Evolutionary conservation across 495 filamentous ascomycete species (phyloP).

Genomic region (Neurospora terricola): DNA sequence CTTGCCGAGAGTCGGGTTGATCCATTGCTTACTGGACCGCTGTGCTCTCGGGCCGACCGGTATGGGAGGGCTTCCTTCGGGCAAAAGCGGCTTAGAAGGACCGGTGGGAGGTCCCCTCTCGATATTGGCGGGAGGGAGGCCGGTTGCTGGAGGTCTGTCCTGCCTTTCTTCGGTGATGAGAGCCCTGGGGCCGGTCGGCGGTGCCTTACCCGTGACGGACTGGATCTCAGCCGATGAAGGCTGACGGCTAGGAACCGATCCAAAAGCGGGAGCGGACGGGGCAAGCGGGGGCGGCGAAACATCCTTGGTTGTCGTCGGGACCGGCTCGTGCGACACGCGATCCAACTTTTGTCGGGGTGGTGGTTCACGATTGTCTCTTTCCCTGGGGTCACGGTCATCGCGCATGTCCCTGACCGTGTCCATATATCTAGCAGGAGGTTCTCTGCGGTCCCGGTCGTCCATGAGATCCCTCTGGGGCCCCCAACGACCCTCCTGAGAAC

Average conservation of each 20-base stretch:
- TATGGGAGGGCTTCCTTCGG: conserved; percentile 44
- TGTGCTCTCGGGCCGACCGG: conserved; percentile 50
- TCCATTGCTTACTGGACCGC: conserved; percentile 50
- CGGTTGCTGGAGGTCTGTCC: conserved; percentile 24
- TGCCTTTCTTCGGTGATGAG: conserved; percentile 35
- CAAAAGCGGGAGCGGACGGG: conserved; percentile 76
- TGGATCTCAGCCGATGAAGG: conserved; percentile 27
- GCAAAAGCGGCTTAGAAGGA: conserved; percentile 38
- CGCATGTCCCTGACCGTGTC: conserved; percentile 43
- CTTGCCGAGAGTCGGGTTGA: conserved; percentile 40
- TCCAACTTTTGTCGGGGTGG: conserved; percentile 35
- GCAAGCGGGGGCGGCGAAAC: conserved; percentile 65
- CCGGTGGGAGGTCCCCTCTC: conserved; percentile 34
- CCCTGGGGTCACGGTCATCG: conserved; percentile 45
- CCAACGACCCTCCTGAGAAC: conserved; percentile 58
- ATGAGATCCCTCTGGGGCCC: conserved; percentile 26
- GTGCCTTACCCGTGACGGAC: conserved; percentile 33
- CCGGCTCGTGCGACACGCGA: conserved; percentile 34
- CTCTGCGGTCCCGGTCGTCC: conserved; percentile 40
- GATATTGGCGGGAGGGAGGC: conserved; percentile 1
- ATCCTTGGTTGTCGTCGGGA: conserved; percentile 30
- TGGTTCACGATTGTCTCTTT: conserved; percentile 25
- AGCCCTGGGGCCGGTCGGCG: conserved; percentile 43
- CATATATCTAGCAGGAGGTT: conserved; percentile 18
- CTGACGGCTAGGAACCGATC: conserved; percentile 45